Base-by-base conservation (phyloP, 148 eudicot genomes). In the Chenopodium quinoa region DNA sequence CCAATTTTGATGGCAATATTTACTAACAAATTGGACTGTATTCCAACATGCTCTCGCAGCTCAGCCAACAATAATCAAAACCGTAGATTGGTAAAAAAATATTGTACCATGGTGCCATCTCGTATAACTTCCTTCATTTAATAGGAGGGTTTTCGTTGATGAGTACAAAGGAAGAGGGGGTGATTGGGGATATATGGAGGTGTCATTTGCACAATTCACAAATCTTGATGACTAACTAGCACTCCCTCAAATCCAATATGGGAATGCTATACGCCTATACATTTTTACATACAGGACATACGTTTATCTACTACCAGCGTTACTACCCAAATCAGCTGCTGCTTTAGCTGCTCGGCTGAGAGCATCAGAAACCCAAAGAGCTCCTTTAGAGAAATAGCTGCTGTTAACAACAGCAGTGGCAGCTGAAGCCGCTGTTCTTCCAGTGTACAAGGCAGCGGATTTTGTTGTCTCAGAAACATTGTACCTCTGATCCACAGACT, bases 371-470 rank as follows among this genome's bases (percentile, higher is more conserved):
- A 90, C 92, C 94, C 89, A 91, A 75, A 91, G 88, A 48, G 95
- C 95, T 72, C 97, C 95, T 77, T 77, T 85, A 2, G 95, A 81
- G 69, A 93, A 90, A 75, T 90, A 92, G 83, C 91, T 93, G 89
- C 92, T 92, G 69, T 89, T 92, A 2, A 89, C 93, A 40, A 92
- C 95, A 81, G 92, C 90, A 50, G 31, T 88, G 50, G 94, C 94
- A 88, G 97, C 93, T 75, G 89, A 79, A 25, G 84, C 89, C 11
- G 92, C 91, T 80, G 90, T 89, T 89, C 88, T 89, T 60, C 97
- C 97, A 0, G 98, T 89, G 76, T 75, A 87, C 31, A 87, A 78
- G 19, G 94, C 95, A 71, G 91, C 95, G 5, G 92, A 81, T 67
- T 14, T 82, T 50, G 97, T 90, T 40, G 75, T 71, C 66, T 89